Base-by-base conservation (phyloP, 345 rosid genomes). In the Hirschfeldia incana region DNA sequence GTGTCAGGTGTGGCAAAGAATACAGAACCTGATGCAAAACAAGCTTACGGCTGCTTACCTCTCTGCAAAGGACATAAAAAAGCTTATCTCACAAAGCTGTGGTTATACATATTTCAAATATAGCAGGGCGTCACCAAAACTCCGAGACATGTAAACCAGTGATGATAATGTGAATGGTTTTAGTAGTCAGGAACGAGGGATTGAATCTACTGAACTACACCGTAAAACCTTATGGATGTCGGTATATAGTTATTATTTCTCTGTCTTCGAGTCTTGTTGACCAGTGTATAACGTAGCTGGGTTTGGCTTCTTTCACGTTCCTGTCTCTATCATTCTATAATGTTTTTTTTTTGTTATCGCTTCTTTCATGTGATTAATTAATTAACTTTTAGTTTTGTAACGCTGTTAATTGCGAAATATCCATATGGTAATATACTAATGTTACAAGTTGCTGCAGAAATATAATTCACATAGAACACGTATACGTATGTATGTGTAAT, bases 301-400 rank as follows among this genome's bases (percentile, higher is more conserved):
- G 73, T 33, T 67, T 39, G 66, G 67, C 73, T 72, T 65, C 68
- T 72, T 72, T 78, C 61, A 78, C 76, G 67, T 78, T 65, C 76
- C 49, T n/a, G 67, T 78, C 81, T 70, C 60, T 28, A 53, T 55
- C 81, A 70, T 0, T 4, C 36, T 63, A 36, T 65, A 64, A 21
- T 34, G 15, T 21, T 21, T 21, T 21, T 21, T 21, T 21, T 21
- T 21, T 21, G 21, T 63, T 21, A 70, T 55, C 21, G 65, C 8
- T 75, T 21, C 63, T 49, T 69, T 42, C 36, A 30, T 62, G 65
- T 70, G 65, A 2, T 70, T 70, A 16, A 8, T n/a, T 49, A 49
- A 10, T 58, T 55, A 59, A 72, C 34, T 26, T 63, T 29, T 42
- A 62, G 65, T 42, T 70, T 63, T 70, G 13, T 36, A 64, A 53